Conservation (phyloP, 163 green algal species). For the Picocystis sp. region DNA sequence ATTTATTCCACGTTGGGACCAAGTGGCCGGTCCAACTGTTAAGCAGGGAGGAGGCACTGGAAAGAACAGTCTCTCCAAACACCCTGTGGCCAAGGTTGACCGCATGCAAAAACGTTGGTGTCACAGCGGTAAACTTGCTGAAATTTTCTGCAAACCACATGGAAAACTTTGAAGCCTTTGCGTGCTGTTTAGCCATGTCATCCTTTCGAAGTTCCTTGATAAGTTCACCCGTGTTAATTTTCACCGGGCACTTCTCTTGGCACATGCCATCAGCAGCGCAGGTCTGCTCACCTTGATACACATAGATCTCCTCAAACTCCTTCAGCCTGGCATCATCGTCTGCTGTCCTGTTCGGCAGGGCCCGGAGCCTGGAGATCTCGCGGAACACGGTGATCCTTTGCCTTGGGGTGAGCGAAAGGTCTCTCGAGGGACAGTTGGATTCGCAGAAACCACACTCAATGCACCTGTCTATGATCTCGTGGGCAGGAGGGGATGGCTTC, state of each 20-base stretch:
- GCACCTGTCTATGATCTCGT: conserved; percentile 70
- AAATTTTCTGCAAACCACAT: conserved; percentile 65
- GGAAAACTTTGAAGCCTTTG: conserved; percentile 13
- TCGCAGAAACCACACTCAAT: conserved; percentile 99
- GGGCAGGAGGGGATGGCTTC: conserved; percentile 50
- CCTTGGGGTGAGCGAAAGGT: conserved; percentile 74
- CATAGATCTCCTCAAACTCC: conserved; percentile 44
- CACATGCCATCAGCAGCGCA: conserved; percentile 97
- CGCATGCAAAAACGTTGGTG: conserved; percentile 59
- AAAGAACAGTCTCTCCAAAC: conserved; percentile 10
- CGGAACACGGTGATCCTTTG: conserved; percentile 84
- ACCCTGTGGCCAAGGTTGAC: conserved; percentile 52
- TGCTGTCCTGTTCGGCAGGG: conserved; percentile 18
- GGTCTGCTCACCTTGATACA: conserved; percentile 67
- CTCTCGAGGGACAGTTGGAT: conserved; percentile 77
- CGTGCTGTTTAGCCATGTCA: conserved; percentile 26
- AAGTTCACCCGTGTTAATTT: conserved; percentile 94
- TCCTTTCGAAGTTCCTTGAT: conserved; percentile 71
- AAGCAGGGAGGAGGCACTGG: conserved; percentile 2
- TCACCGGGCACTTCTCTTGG: conserved; percentile 95
- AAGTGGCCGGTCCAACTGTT: conserved; percentile 31
- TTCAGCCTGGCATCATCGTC: conserved; percentile 28
- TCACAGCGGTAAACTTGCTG: conserved; percentile 28
- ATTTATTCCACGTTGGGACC: conserved; percentile 79
- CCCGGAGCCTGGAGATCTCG: conserved; percentile 69